Conservation (phyloP, 2,329 filamentous ascomycete genomes). For the Ophiostoma australiae region DNA sequence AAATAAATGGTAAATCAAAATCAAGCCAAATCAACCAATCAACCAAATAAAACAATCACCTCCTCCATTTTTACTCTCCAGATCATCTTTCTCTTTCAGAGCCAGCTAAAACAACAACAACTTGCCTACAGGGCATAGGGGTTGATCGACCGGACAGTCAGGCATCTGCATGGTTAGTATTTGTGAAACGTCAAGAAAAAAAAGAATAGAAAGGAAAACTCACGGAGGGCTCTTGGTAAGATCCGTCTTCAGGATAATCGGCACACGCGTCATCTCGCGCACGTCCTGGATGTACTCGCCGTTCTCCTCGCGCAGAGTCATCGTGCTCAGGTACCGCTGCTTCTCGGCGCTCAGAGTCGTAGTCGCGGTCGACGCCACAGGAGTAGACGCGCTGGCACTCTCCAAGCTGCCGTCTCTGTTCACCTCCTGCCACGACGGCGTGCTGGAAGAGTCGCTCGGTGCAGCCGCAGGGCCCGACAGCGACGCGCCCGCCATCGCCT, state of each 20-base stretch:
- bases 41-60: neutral
- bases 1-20: neutral
- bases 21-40: neutral
- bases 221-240: slow-evolving; percentile 98
- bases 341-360: slow-evolving; percentile 72
- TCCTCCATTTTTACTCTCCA: neutral
- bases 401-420: slow-evolving; percentile 50
- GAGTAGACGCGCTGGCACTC: slow-evolving; percentile 61
- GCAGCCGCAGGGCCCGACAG: slow-evolving; percentile 81
- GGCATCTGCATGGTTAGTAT: slow-evolving; percentile 55
- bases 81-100: neutral
- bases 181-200: neutral
- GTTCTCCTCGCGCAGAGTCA: slow-evolving; percentile 83
- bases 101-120: too few relatives aligned
- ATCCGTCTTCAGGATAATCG: slow-evolving; percentile 98
- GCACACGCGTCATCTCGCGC: slow-evolving; percentile 92
- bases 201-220: slow-evolving; percentile 43
- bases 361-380: slow-evolving; percentile 82
- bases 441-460: slow-evolving; percentile 92
- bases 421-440: slow-evolving; percentile 71
- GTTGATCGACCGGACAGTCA: slow-evolving; percentile 80
- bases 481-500: slow-evolving; percentile 86
- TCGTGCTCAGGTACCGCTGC: slow-evolving; percentile 91
- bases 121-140: slow-evolving; percentile 58
- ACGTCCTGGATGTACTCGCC: slow-evolving; percentile 98